Percentiles rank a stretch among this genome's conserved stretches.
These are phyloP conservation scores for Neopestalotiopsis clavispora DNA, from an alignment of 2,329 filamentous ascomycete genomes.

Conservation along the genomic window DNA sequence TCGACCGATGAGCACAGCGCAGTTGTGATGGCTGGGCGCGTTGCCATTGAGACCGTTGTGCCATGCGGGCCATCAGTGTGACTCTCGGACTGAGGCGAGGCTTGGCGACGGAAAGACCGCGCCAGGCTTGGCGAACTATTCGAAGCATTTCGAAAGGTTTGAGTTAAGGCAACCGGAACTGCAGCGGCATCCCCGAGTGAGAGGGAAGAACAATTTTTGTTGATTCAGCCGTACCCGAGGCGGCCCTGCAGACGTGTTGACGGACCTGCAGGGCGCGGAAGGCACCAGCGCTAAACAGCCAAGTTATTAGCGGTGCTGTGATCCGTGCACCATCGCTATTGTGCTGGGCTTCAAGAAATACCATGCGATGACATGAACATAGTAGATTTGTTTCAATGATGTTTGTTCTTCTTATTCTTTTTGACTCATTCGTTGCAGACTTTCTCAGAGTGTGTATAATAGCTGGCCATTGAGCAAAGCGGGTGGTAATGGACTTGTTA, in stretches of 20 bases:
- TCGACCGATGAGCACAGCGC: background rate
- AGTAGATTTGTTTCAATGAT: background rate
- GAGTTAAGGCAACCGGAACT: background rate
- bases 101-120: background rate
- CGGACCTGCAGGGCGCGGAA: background rate
- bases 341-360: background rate
- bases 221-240: background rate
- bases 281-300: background rate
- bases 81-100: background rate
- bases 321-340: background rate
- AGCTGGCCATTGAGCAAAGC: too few relatives aligned
- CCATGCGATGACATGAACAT: background rate
- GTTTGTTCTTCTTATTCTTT: background rate
- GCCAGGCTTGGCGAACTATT: slow-evolving; percentile 3
- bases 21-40: background rate
- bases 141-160: background rate
- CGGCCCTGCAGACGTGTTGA: background rate
- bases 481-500: too few relatives aligned
- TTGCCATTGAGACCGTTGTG: background rate
- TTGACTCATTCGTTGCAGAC: too few relatives aligned
- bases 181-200: background rate
- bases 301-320: background rate
- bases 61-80: background rate
- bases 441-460: too few relatives aligned
- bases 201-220: background rate